Evolutionary conservation across 2,329 filamentous ascomycete species (phyloP), one percentile per base, ranked within the genome.

Genomic region (Westerdykella aurantiaca): DNA sequence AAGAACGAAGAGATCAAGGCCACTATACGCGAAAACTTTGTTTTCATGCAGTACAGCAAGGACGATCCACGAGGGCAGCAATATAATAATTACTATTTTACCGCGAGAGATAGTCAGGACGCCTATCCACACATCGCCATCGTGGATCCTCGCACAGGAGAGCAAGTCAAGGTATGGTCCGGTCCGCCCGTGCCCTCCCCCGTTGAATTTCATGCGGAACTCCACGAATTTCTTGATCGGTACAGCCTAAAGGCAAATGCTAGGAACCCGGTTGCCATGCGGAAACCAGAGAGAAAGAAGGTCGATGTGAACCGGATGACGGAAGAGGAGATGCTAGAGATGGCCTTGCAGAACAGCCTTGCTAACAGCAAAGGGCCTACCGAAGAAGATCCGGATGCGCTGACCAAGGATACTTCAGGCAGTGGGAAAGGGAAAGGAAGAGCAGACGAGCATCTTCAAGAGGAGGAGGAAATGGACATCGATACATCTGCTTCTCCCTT

Each of bases 81-180:
- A 52, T 98, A 95, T 67, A 75, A 94, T 48, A 86, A 87, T 44
- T 95, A 95, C 68, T 98, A 98, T 72, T 90, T 97, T 63, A 78
- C 81, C 43, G 74, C 75, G 35, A 81, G 86, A 53, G 88, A 95
- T 57, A 85, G 85, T 59, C 78, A 82, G n/a, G 86, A 91, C 60
- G 89, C 90, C 55, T 98, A 94, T 63, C 93, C 93, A 5, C 90
- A 98, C 63, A 93, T 97, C 45, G 88, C 89, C 37, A 95, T 98
- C 49, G 82, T 98, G 49, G 93, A 98, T 57, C 93, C 93, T 2
- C 80, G 93, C 47, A 98, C 93, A 0, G 93, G 93, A 48, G 93
- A 98, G 69, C 89, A 96, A 67, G 87, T 98, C 65, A 98, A 98
- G 72, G 80, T 90, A 1, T 97, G 93, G 91, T 89, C 86, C 12